Evolutionary conservation across 2,329 filamentous ascomycete genomes (phyloP), one percentile per base, ranked within the genome.

Genomic region (Fusarium solani-melongenae): DNA sequence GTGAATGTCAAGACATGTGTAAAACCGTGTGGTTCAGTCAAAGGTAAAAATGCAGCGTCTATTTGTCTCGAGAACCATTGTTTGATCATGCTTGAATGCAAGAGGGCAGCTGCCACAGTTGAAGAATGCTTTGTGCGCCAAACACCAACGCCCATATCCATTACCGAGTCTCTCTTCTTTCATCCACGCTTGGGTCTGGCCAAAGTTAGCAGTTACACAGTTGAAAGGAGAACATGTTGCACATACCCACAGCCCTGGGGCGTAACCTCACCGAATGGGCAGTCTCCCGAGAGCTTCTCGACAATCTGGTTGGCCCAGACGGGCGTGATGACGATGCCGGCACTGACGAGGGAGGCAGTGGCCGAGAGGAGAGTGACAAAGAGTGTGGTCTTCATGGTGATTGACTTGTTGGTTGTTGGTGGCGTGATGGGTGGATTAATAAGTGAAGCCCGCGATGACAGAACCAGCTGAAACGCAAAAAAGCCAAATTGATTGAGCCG

Each of bases 171-270:
- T 46, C 22, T 29, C n/a, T 17, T 51, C 46, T 51, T 51, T 51
- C 24, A 51, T 51, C 46, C 46, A 51, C 46, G 46, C 46, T 51
- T 51, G 11, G 46, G 46, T 29, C 46, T 51, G 10, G 46, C 6
- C 14, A 27, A 27, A 29, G 24, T 51, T 51, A 51, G 46, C 24
- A 51, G n/a, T 3, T 24, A 6, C 8, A 46, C 2, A 46, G 4
- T 46, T 9, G 14, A 51, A 49, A 10, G 24, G 24, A 51, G 7
- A 29, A 29, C 1, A 14, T 24, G 12, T 15, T 17, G 17, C 34
- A 83, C 88, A 73, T 78, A 90, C 89, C 83, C 89, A 86, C 89
- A 91, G 36, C 89, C 89, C 62, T 84, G 81, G 6, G 89, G 88
- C 34, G 89, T 90, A 6, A 85, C 84, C 20, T 88, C 87, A 36